Evolutionary conservation across 2,329 filamentous ascomycete genomes (phyloP).

Genomic region (Diaporthe vexans): DNA sequence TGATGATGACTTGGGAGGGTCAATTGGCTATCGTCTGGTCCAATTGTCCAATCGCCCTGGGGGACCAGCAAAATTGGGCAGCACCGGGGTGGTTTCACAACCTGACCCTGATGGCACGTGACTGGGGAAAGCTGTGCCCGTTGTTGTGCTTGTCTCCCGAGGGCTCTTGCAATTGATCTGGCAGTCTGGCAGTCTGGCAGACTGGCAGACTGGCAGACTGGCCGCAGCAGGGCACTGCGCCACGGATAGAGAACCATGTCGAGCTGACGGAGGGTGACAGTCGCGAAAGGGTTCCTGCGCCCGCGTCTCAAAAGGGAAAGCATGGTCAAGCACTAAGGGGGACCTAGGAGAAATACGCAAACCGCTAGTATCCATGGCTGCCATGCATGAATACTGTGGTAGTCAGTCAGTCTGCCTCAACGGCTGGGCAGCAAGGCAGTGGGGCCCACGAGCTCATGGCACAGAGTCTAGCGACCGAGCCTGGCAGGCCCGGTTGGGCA

Average conservation of each 20-base stretch:
- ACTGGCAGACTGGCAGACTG: too few species aligned
- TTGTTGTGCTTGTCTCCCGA: not conserved
- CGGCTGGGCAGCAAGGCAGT: not conserved
- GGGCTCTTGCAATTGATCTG: not conserved
- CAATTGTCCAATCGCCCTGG: not conserved
- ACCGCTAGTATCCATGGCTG: conserved; percentile 13
- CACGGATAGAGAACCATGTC: conserved; percentile 28
- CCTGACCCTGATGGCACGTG: conserved; percentile 18
- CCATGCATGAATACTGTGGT: not conserved
- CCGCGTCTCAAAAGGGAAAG: conserved; percentile 9
- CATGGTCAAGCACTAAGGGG: conserved; percentile 12
- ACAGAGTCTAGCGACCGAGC: not conserved
- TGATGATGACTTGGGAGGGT: not conserved
- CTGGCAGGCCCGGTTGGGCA: not conserved
- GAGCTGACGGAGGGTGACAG: conserved; percentile 28
- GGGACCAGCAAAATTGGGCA: conserved; percentile 9
- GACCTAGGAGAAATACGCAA: conserved; percentile 26
- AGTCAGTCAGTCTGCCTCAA: too few species aligned
- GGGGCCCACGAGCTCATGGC: not conserved
- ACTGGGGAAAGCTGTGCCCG: conserved; percentile 9
- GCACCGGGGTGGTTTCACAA: conserved; percentile 18
- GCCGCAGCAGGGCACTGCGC: conserved; percentile 12
- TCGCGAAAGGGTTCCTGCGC: conserved; percentile 34
- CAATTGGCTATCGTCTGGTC: not conserved
- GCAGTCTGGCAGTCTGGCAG: not conserved